Evolutionary conservation across 148 eudicot species (phyloP), one percentile per base, ranked within the genome.

Genomic region (Chenopodium berlandieri): DNA sequence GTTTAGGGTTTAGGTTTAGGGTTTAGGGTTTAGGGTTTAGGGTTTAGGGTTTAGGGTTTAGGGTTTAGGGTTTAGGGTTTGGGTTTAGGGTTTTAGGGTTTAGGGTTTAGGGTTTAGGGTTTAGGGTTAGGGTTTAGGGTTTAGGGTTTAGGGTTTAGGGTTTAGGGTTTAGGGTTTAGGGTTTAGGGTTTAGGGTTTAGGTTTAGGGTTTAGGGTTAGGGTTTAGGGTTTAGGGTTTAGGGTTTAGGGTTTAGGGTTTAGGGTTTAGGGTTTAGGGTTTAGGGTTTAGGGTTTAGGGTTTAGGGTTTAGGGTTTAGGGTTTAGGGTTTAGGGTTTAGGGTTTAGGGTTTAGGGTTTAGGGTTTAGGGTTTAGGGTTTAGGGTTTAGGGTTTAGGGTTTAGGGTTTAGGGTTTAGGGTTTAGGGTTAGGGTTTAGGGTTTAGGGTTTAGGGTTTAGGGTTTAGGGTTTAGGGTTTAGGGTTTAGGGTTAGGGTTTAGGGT

Each of bases 61-160:
- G 79, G 86, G 82, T 75, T 83, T 83, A 74, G 82, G 86, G 86
- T 81, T 83, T 83, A 79, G 78, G 86, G 86, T 82, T 83, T 83
- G 64, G 78, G 85, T 79, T 83, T 83, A 79, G 79, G 86, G 86
- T 83, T 83, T 79, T 79, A 79, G 86, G 86, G 86, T 83, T 83
- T 83, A 79, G 86, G 86, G 82, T 83, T 83, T 83, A 79, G 82
- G 86, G 86, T 32, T 79, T 83, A 79, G 82, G 85, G 82, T 79
- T 46, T 46, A 46, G 47, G 47, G 7, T 83, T 78, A 73, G 85
- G 85, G 84, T 82, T 83, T 83, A 83, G 85, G 85, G 85, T 83
- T 83, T 79, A 83, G 85, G 85, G 85, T 79, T 83, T 79, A 79
- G 86, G 86, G 82, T 82, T 82, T 76, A 81, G 83, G 83, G 83